phyloP scores from a whole-genome alignment of 805 yeast genomes.

The Saccharomycopsis schoenii region DNA sequence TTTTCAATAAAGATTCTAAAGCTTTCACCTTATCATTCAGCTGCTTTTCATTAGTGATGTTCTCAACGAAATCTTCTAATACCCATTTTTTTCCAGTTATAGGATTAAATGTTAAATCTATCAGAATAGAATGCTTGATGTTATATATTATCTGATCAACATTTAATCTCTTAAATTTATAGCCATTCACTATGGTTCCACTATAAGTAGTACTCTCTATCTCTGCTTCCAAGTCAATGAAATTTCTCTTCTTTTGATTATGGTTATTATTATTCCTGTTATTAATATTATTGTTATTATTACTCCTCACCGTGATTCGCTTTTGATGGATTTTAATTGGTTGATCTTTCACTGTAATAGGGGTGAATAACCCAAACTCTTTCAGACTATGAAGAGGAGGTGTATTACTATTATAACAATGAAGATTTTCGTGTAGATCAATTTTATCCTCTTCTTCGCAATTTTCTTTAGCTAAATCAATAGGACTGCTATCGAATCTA shows the following conservation, averaged over 20 bases:
- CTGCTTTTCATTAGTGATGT: background rate
- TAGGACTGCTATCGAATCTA: background rate
- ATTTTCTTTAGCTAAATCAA: background rate
- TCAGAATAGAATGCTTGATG: background rate
- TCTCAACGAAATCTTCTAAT: slow-evolving; percentile 13
- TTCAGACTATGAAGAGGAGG: background rate
- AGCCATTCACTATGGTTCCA: background rate
- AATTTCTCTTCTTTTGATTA: background rate
- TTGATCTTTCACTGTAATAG: background rate
- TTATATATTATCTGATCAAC: slow-evolving; percentile 10
- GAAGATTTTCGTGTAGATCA: background rate
- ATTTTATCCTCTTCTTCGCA: background rate
- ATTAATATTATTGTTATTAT: background rate
- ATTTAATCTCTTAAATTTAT: background rate
- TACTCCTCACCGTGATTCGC: background rate
- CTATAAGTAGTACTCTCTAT: background rate
- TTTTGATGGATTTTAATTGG: background rate
- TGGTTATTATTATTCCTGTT: background rate
- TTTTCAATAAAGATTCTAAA: background rate
- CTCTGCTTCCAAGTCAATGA: background rate
- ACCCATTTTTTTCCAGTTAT: slow-evolving; percentile 15
- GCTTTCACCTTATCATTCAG: background rate
- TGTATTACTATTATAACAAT: background rate
- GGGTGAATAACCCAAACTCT: background rate
- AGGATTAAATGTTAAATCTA: slow-evolving; percentile 16